Base-by-base conservation (phyloP, 176 grass and related monocot species). In the Eleusine coracana region DNA sequence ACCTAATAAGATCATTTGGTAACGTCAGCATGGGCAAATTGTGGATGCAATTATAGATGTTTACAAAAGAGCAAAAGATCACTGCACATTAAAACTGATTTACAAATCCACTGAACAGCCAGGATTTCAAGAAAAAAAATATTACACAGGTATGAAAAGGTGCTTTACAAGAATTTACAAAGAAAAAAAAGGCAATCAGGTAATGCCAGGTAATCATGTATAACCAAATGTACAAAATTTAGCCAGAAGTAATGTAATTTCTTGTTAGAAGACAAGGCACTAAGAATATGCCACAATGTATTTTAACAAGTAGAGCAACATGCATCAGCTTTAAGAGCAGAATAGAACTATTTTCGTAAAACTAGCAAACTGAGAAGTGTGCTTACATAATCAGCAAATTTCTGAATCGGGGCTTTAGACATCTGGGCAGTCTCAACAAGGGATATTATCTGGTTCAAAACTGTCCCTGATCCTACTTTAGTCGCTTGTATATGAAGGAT, bases 381-480 rank as follows among this genome's bases (percentile, higher is more conserved):
- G 85, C 92, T 92, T 63, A 94, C 92, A 86, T 89, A 91, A 74
- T 97, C 94, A 74, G 94, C 94, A 18, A 97, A 91, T 76, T 93
- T 93, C 85, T 97, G 94, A 83, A 97, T 91, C 71, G 94, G 87
- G 25, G 94, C 94, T 84, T 97, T 97, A 66, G 91, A 93, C 91
- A 93, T 86, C 87, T 97, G 94, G 15, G 94, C 94, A 64, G 81
- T 89, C 82, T 97, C 94, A 72, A 97, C 94, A 40, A 97, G 89
- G 77, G 91, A 87, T 40, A 93, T 91, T 77, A 94, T 97, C 87
- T 97, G 94, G 68, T 82, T 91, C 71, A 97, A 78, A 73, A 89
- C 89, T 62, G 91, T 92, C 37, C 92, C 82, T 16, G 91, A 93
- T 66, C 94, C 89, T 71, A 97, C 94, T 85, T 91, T 91, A 38